Evolutionary conservation across 352 stramenopile species (phyloP).

Genomic region (Thalassiosira hispida): DNA sequence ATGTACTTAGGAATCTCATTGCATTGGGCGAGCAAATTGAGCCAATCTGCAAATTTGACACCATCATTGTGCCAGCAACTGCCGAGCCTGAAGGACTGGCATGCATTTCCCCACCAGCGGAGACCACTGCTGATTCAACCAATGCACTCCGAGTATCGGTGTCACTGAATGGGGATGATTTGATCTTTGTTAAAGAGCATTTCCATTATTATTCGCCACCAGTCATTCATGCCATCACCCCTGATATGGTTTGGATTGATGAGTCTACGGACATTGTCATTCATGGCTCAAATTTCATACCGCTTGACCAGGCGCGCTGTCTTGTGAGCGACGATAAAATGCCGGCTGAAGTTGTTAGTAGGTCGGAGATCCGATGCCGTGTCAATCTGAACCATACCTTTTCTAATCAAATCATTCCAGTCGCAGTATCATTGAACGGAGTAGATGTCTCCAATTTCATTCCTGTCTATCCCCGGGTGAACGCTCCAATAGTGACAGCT

Average conservation of each 20-base stretch:
- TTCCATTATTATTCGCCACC: constrained; percentile 35
- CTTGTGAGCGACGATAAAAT: constrained; percentile 16
- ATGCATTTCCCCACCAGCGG: constrained; percentile 17
- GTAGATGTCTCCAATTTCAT: constrained; percentile 35
- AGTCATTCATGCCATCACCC: constrained; percentile 13
- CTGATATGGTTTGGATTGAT: constrained; percentile 20
- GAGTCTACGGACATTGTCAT: constrained; percentile 12
- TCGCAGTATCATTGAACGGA: constrained; percentile 35
- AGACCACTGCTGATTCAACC: constrained; percentile 9
- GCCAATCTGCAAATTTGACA: constrained; percentile 29
- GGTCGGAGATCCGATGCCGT: constrained; percentile 17
- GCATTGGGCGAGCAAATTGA: constrained; percentile 8
- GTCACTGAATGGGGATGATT: constrained; percentile 43
- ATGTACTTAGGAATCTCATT: constrained; percentile 13
- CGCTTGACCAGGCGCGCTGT: constrained; percentile 12
- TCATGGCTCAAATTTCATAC: constrained; percentile 28
- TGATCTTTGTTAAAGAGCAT: constrained; percentile 1
- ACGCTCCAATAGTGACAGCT: constrained; percentile 19
- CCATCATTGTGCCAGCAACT: not conserved
- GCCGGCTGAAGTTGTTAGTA: constrained; percentile 24
- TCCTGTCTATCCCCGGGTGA: constrained; percentile 1
- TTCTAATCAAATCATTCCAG: constrained; percentile 12
- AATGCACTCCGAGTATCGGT: constrained; percentile 7
- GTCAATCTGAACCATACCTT: not conserved
- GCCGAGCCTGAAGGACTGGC: constrained; percentile 12